Conservation (phyloP, 129 eudicot species). For the Heracleum sosnowskyi region DNA sequence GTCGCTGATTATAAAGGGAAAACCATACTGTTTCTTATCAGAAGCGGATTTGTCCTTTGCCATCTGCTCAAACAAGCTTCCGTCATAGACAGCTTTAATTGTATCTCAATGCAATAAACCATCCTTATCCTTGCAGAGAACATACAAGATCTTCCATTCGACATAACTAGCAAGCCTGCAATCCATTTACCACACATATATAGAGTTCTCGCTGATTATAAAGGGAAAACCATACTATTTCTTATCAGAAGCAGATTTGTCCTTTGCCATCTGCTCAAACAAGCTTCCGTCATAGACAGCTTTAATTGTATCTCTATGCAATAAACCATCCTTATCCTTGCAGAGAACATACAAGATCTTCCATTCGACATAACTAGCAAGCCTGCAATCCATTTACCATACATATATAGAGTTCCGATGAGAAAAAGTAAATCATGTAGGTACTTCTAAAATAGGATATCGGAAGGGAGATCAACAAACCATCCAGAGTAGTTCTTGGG, state of each 20-base stretch:
- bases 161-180: conserved; percentile 50
- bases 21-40: conserved; percentile 20
- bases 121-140: conserved; percentile 55
- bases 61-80: conserved; percentile 65
- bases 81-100: conserved; percentile 62
- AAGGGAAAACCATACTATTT: neutral
- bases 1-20: neutral
- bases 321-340: conserved; percentile 61
- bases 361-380: conserved; percentile 61
- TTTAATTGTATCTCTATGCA: conserved; percentile 48
- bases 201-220: too few species aligned
- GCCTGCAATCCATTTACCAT: conserved; percentile 26
- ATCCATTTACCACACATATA: neutral
- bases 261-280: conserved; percentile 50
- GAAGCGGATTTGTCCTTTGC: conserved; percentile 30
- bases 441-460: neutral
- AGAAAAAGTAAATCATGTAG: neutral
- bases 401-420: neutral
- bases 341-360: conserved; percentile 50
- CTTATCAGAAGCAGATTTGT: conserved; percentile 27
- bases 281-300: conserved; percentile 80
- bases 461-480: conserved; percentile 16
- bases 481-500: conserved; percentile 67
- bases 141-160: conserved; percentile 71
- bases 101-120: conserved; percentile 59